Percentiles rank a stretch among this genome's conserved stretches.
These are phyloP conservation scores for Neurospora terricola DNA, from an alignment of 495 filamentous ascomycete species.

Conservation along the genomic window DNA sequence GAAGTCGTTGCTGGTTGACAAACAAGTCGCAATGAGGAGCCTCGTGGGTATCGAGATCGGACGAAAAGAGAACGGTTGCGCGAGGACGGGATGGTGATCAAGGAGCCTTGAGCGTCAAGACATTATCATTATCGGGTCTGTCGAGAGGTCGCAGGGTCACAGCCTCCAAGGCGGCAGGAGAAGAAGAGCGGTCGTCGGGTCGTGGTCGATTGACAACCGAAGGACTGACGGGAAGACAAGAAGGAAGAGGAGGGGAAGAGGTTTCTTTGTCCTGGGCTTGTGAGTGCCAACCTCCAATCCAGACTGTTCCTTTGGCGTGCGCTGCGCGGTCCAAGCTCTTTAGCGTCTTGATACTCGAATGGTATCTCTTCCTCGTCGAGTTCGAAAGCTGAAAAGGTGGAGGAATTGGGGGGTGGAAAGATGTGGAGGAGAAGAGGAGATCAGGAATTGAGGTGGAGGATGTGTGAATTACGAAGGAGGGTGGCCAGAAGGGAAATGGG, in stretches of 20 bases:
- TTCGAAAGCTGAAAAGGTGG: neutral
- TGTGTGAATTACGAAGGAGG: neutral
- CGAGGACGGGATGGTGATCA: neutral
- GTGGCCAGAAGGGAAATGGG: neutral
- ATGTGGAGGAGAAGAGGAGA: neutral
- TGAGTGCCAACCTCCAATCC: neutral
- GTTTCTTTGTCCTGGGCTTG: neutral
- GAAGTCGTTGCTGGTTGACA: neutral
- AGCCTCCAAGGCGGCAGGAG: neutral
- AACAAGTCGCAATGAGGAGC: neutral
- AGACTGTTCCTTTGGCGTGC: neutral
- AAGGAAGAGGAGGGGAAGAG: neutral
- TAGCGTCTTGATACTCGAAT: neutral
- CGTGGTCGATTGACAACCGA: slow-evolving; percentile 5
- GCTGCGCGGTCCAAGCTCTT: neutral
- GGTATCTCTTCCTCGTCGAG: neutral
- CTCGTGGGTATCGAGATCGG: neutral
- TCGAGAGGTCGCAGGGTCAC: slow-evolving; percentile 1
- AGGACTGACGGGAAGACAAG: neutral
- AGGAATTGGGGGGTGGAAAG: neutral
- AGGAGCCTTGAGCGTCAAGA: slow-evolving; percentile 11
- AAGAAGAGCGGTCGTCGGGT: neutral
- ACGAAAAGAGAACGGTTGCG: neutral
- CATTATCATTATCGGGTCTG: slow-evolving; percentile 13
- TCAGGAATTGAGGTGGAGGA: neutral